Evolutionary conservation across 192 early-diverging fungal genomes (phyloP), one percentile per base, ranked within the genome.

Genomic region (Chytriomyces hyalinus): DNA sequence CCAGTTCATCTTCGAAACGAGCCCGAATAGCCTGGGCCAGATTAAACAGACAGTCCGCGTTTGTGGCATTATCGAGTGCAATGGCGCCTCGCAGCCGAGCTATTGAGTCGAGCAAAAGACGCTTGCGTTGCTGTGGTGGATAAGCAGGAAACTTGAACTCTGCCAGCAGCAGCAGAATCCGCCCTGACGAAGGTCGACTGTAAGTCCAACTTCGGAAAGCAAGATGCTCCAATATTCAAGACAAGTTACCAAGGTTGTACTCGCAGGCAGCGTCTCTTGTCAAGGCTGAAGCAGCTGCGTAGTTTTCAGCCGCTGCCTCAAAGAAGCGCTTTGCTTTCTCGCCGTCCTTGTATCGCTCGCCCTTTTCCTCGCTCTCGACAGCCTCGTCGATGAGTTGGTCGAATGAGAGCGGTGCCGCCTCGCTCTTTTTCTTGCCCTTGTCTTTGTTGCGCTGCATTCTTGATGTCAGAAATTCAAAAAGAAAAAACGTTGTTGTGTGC

Each of bases 281-380:
- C 28, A 91, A 80, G 6, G 77, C 70, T 60, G 86, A 82, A 6
- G 92, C 92, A 28, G 86, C 85, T 57, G 75, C 83, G 75, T 93
- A 93, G 80, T 89, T 84, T 65, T 91, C 90, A 20, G 81, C 80
- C 45, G 92, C 88, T 53, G 81, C 84, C 70, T 91, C 90, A 68
- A 92, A 94, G 61, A 87, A 91, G 3, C 90, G 80, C 28, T 85
- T 65, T 2, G 92, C 88, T 75, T 93, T 93, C 22, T 87, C 88
- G 3, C 91, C 91, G 57, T 83, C 84, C 1, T 59, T 84, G 84
- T 93, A 93, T 49, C 92, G 82, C 73, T 93, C 92, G 9, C 92
- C 93, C 64, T 84, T 76, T 44, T 82, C 83, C 68, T 86, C 85
- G 8, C 77, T 50, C 11, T 77, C 59, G 17, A 79, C 36, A 3